Base-by-base conservation (phyloP, 331 rosid species). In the Malus hybrid region DNA sequence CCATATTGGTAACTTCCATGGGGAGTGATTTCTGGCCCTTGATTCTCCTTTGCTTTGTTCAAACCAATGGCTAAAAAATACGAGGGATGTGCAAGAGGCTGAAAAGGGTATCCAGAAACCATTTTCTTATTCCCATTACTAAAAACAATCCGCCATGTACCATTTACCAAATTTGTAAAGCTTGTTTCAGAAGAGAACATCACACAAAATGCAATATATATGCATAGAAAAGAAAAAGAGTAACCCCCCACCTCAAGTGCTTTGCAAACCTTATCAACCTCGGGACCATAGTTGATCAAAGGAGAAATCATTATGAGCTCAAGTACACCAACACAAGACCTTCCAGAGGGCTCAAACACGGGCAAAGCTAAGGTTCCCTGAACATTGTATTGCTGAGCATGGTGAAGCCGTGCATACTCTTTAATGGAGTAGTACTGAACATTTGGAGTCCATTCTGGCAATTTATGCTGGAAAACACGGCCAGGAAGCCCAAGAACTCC, bases 391-490 rank as follows among this genome's bases (percentile, higher is more conserved):
- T 84, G 81, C 83, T 84, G 87, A 81, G 99, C 99, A 69, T 94
- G 90, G 79, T 84, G 84, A 53, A 89, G 87, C 57, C 99, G 94
- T 1, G 96, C 91, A 84, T 94, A 94, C 86, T 94, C 99, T 74
- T 74, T 86, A 84, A 65, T 72, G 64, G 99, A 86, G 81, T 94
- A 94, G 58, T 87, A 94, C 84, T 89, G 89, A 80, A 94, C 99
- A 86, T 94, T 83, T 6, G 99, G 99, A 77, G 93, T 87, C 99
- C 99, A 94, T 75, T 94, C 99, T 0, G 97, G 97, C 78, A 92
- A 67, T 56, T 89, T 92, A 60, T 86, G 89, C 82, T 65, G 89
- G 73, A 89, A 94, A 80, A 94, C 97, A 22, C 97, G 89, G 72
- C 96, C 93, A 39, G 96, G 99, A 60, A 94, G 97, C 66, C 97